Evolutionary conservation across 306 rosid genomes (phyloP).

Genomic region (Echinosophora koreensis): DNA sequence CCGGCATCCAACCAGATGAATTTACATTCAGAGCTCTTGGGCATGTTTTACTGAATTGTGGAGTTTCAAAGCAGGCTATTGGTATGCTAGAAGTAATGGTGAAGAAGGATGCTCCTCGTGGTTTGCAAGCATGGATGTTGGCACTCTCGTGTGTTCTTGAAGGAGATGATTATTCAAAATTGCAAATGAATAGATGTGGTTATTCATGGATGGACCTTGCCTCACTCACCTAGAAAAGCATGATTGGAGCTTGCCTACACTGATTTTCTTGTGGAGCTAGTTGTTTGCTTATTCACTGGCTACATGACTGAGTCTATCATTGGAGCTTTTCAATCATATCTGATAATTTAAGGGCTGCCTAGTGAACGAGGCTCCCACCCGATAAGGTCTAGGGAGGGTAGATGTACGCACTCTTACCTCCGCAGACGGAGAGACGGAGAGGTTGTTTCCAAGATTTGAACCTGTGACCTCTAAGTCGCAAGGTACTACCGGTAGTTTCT

Average conservation of each 20-base stretch:
- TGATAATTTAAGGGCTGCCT: not conserved
- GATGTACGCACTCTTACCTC: no score
- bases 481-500: conserved; percentile 35
- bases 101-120: conserved; percentile 59
- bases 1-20: conserved; percentile 71
- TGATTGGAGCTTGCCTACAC: not conserved
- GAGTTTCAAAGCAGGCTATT: conserved; percentile 74
- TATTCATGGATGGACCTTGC: conserved; percentile 25
- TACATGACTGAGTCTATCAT: conserved; percentile 13
- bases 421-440: no score
- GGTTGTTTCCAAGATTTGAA: no score
- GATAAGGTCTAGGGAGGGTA: no score
- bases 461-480: no score
- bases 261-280: conserved; percentile 24
- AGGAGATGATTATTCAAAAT: conserved; percentile 32
- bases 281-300: conserved; percentile 30
- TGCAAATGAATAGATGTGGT: conserved; percentile 43
- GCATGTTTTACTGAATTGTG: conserved; percentile 46
- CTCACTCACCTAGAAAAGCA: conserved; percentile 3
- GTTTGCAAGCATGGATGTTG: conserved; percentile 71
- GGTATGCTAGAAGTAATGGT: conserved; percentile 67
- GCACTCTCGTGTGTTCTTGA: conserved; percentile 61
- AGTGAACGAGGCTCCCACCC: no score
- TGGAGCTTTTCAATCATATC: conserved; percentile 37
- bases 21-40: conserved; percentile 59